Evolutionary conservation across 176 grass and related monocot genomes (phyloP).

Genomic region (Aegilops sharonensis): DNA sequence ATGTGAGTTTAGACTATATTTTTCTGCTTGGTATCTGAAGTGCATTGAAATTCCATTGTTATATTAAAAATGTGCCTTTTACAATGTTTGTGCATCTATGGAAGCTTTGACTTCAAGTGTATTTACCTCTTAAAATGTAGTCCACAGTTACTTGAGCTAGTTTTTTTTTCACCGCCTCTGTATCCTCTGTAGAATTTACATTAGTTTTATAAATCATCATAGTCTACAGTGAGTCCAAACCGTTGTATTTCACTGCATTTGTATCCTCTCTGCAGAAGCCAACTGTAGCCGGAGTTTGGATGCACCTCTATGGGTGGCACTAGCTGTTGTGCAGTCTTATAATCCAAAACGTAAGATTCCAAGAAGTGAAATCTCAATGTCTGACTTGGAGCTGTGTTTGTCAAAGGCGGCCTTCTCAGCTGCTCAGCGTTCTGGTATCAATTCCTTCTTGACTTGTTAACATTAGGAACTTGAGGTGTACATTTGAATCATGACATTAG

Average conservation of each 20-base stretch:
- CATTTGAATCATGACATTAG: slow-evolving; percentile 4
- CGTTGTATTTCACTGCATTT: slow-evolving; percentile 19
- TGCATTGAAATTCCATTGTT: neutral
- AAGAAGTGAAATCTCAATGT: slow-evolving; percentile 70
- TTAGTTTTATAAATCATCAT: neutral
- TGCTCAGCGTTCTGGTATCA: slow-evolving; percentile 65
- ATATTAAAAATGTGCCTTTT: slow-evolving; percentile 3
- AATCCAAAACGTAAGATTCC: slow-evolving; percentile 89
- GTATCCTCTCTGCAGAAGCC: slow-evolving; percentile 43
- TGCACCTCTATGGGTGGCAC: slow-evolving; percentile 63
- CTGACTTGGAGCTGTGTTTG: slow-evolving; percentile 79
- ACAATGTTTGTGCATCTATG: neutral
- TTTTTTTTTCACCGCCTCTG: slow-evolving; percentile 11
- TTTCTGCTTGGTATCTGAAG: neutral
- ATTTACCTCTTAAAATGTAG: neutral
- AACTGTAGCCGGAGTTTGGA: slow-evolving; percentile 45
- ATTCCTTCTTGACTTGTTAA: neutral
- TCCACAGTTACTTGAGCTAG: neutral
- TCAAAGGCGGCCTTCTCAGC: slow-evolving; percentile 80
- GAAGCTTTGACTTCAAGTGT: neutral
- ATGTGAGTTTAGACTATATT: neutral
- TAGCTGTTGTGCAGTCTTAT: slow-evolving; percentile 88
- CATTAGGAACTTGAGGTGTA: slow-evolving; percentile 12
- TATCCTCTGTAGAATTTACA: slow-evolving; percentile 37
- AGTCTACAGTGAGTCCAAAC: neutral